phyloP scores from a whole-genome alignment of 108 stramenopile species.

The Chaetoceros muelleri region DNA sequence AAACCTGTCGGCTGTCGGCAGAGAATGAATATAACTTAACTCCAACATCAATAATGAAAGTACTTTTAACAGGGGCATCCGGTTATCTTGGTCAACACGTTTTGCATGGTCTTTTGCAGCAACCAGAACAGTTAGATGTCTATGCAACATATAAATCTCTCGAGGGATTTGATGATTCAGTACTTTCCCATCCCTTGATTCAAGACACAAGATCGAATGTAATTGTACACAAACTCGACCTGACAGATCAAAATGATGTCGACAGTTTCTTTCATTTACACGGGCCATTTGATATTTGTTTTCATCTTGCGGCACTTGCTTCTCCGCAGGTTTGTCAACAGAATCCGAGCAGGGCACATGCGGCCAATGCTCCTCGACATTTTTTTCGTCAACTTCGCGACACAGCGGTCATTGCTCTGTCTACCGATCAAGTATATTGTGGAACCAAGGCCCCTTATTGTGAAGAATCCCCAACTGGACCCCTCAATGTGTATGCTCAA shows the following conservation, averaged over 20 bases:
- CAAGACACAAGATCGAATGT: background rate
- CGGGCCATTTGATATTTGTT: constrained; percentile 30
- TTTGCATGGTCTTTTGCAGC: constrained; percentile 14
- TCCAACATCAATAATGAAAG: constrained; percentile 16
- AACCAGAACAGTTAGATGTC: constrained; percentile 3
- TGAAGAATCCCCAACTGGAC: constrained; percentile 25
- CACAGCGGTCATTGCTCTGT: constrained; percentile 41
- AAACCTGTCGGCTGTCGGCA: too few species aligned
- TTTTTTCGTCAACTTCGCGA: constrained; percentile 22
- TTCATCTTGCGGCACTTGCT: constrained; percentile 66
- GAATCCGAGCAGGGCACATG: constrained; percentile 30
- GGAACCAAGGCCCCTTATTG: constrained; percentile 33
- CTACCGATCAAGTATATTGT: constrained; percentile 78
- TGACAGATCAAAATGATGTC: constrained; percentile 9
- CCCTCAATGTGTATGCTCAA: constrained; percentile 60
- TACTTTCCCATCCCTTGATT: constrained; percentile 1
- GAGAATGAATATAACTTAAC: too few species aligned
- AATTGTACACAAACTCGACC: constrained; percentile 14
- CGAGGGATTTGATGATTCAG: constrained; percentile 10
- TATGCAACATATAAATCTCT: constrained; percentile 14
- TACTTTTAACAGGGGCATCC: constrained; percentile 59
- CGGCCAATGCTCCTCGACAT: constrained; percentile 37
- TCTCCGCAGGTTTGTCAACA: constrained; percentile 39
- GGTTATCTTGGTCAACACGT: constrained; percentile 74
- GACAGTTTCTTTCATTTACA: constrained; percentile 1